Evolutionary conservation across 1,284 basidiomycete species (phyloP).

Genomic region (Leccinum variabile): DNA sequence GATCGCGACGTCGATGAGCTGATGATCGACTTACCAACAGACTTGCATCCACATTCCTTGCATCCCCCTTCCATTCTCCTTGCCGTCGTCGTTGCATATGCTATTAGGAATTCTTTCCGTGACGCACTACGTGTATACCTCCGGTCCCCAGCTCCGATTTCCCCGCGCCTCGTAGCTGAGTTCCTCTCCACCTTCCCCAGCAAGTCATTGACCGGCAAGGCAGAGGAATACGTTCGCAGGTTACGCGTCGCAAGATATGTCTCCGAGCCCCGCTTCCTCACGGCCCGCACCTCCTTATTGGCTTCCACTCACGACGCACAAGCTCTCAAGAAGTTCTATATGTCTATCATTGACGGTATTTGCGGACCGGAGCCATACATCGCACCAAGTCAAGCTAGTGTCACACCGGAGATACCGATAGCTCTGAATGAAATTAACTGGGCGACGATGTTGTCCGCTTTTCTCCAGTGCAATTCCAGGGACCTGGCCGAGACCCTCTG

Average conservation of each 20-base stretch:
- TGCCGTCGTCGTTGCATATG: slow-evolving; percentile 56
- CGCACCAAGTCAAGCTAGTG: slow-evolving; percentile 39
- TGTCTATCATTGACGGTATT: slow-evolving; percentile 50
- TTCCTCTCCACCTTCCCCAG: slow-evolving; percentile 43
- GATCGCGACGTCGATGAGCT: slow-evolving; percentile 22
- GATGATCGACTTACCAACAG: slow-evolving; percentile 22
- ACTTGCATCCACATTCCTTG: slow-evolving; percentile 14
- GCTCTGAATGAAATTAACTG: slow-evolving; percentile 57
- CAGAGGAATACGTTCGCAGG: slow-evolving; percentile 45
- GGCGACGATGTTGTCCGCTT: slow-evolving; percentile 61
- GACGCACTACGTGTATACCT: slow-evolving; percentile 49
- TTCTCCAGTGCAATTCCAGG: slow-evolving; percentile 50
- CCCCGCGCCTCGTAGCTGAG: slow-evolving; percentile 33
- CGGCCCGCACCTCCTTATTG: slow-evolving; percentile 50
- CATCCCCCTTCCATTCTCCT: slow-evolving; percentile 46
- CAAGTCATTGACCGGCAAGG: slow-evolving; percentile 38
- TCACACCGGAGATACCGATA: slow-evolving; percentile 42
- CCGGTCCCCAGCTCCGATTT: slow-evolving; percentile 39
- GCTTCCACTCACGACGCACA: slow-evolving; percentile 34
- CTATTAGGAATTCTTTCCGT: slow-evolving; percentile 52
- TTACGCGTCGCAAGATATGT: slow-evolving; percentile 54
- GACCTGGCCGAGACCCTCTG: slow-evolving; percentile 62
- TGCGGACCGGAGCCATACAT: slow-evolving; percentile 47
- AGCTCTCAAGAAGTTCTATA: slow-evolving; percentile 48
- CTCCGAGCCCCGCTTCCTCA: slow-evolving; percentile 47